Evolutionary conservation across 495 filamentous ascomycete genomes (phyloP), one percentile per base, ranked within the genome.

Genomic region (Letharia columbiana): DNA sequence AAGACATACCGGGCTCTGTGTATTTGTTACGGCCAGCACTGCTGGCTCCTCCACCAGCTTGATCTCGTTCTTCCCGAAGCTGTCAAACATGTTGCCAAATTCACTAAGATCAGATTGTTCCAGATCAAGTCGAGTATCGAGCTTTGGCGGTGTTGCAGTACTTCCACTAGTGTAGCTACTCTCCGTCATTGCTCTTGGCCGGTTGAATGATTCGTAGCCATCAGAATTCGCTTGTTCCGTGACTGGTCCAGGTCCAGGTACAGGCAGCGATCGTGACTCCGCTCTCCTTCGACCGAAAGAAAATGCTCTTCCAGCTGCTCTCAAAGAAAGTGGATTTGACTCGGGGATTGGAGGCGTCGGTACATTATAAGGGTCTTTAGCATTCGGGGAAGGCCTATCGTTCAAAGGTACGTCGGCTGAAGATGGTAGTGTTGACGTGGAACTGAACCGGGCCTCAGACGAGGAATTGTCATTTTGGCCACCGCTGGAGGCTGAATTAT

Each of bases 391-490:
- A 44, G 77, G 76, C 71, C 88, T 84, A 45, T 88, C 83, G 64
- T 84, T 80, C 9, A 75, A 74, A 31, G 79, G 77, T 10, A 81
- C 73, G 66, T 90, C 89, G 33, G 86, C 85, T 11, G 88, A 90
- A 10, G 88, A 91, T 33, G 89, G 87, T 12, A 87, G 76, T 23
- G 88, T 91, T 9, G 89, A 90, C 20, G 86, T 84, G 63, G 89
- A 89, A 71, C 87, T 90, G 68, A 89, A 80, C 60, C 87, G 84
- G 15, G 76, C 78, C n/a, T 81, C 81, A 41, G 77, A 76, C 40
- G 85, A 87, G 11, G 88, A 88, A 70, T 85, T 86, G 69, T 91
- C 82, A 69, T 80, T 74, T 9, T 71, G 67, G 52, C 72, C 84
- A 63, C 79, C 80, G 23, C 83, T 85, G 10, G 79, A 81, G 35